phyloP scores from a whole-genome alignment of 2,329 filamentous ascomycete genomes.

The Aspergillus carbonarius region DNA sequence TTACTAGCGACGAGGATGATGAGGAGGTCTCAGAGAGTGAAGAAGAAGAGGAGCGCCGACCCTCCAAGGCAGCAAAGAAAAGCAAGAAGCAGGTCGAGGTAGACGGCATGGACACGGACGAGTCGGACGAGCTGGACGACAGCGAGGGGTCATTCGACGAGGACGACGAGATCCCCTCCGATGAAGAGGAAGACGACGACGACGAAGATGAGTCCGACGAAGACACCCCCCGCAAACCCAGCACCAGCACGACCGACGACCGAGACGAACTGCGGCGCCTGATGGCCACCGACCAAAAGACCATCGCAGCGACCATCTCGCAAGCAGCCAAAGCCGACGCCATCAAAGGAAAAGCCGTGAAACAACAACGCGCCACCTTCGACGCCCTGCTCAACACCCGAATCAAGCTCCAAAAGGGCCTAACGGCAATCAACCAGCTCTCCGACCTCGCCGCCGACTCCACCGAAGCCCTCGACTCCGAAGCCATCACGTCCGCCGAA shows the following conservation, averaged over 20 bases:
- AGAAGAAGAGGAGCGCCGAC: constrained; percentile 12
- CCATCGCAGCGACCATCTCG: constrained; percentile 62
- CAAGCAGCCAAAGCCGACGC: constrained; percentile 73
- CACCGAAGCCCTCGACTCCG: constrained; percentile 37
- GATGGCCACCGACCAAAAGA: constrained; percentile 67
- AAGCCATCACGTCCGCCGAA: constrained; percentile 73
- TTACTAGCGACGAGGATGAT: constrained; percentile 30
- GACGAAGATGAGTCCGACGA: constrained; percentile 25
- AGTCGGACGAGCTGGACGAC: constrained; percentile 28
- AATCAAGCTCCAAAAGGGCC: constrained; percentile 88
- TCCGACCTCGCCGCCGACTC: constrained; percentile 41
- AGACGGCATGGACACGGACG: constrained; percentile 22
- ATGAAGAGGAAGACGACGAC: constrained; percentile 32
- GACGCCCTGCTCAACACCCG: constrained; percentile 85
- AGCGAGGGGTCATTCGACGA: constrained; percentile 21
- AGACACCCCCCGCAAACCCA: constrained; percentile 15
- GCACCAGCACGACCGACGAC: constrained; percentile 30
- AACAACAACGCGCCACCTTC: constrained; percentile 79
- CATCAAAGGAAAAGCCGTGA: constrained; percentile 82
- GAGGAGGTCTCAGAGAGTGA: constrained; percentile 22
- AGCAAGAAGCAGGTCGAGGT: constrained; percentile 20
- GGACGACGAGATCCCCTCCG: constrained; percentile 26
- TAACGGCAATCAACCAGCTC: constrained; percentile 78
- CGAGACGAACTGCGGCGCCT: constrained; percentile 65
- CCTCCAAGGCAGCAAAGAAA: constrained; percentile 12